Percentiles rank a stretch among this genome's conserved stretches.
Conservation (phyloP, 768 basidiomycete genomes). For the Lanmaoa pseudosensibilis region DNA sequence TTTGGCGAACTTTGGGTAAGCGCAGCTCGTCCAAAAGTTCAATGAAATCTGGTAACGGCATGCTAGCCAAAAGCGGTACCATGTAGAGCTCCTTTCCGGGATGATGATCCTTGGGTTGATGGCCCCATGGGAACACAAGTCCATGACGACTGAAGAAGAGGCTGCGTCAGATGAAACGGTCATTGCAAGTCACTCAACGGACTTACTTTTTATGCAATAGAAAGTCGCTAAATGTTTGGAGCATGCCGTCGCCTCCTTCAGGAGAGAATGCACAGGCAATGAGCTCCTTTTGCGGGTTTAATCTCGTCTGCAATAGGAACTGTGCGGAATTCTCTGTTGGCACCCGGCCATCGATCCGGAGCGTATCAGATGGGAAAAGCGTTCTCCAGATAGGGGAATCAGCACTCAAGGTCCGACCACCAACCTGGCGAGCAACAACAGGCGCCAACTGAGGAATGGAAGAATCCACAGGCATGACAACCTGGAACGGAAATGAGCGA, state of each 20-base stretch:
- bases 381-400: constrained; percentile 71
- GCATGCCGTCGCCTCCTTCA: constrained; percentile 43
- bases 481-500: constrained; percentile 41
- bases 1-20: constrained; percentile 61
- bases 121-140: constrained; percentile 84
- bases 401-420: constrained; percentile 59
- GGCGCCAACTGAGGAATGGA: constrained; percentile 63
- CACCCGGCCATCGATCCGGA: constrained; percentile 84
- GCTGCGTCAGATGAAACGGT: constrained; percentile 4
- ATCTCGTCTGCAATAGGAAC: constrained; percentile 74
- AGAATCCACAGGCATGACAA: constrained; percentile 79
- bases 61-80: constrained; percentile 65
- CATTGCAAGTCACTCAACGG: constrained; percentile 9
- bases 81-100: constrained; percentile 88
- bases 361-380: constrained; percentile 66
- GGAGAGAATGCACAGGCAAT: constrained; percentile 76
- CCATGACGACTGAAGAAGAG: constrained; percentile 68
- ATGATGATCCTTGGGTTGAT: constrained; percentile 65
- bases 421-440: constrained; percentile 75
- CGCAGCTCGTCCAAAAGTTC: constrained; percentile 77
- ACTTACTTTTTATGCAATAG: constrained; percentile 72
- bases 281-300: constrained; percentile 78
- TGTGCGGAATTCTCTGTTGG: constrained; percentile 71
- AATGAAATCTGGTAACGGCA: constrained; percentile 79
- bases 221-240: constrained; percentile 63